Percentiles rank a stretch among this genome's conserved stretches.
Conservation (phyloP, 176 grass and related monocot genomes). For the Phragmites australis region DNA sequence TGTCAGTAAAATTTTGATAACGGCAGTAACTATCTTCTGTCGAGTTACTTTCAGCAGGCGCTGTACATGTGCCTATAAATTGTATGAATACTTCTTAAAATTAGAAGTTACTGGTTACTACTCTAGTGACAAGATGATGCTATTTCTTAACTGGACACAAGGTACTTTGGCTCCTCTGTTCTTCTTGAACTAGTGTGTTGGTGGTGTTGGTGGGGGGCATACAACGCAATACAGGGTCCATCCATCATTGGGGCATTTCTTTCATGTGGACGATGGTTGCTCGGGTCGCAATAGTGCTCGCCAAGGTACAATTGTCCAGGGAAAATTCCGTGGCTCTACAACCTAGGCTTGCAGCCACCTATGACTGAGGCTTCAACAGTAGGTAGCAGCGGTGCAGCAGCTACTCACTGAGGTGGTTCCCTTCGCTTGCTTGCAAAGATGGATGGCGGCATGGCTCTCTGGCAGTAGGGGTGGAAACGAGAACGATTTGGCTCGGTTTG, state of each 20-base stretch:
- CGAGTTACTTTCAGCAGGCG: too few species aligned
- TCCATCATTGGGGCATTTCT: constrained; percentile 17
- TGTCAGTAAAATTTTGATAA: background rate
- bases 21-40: too few species aligned
- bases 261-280: constrained; percentile 18
- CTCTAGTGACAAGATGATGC: background rate
- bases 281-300: constrained; percentile 37
- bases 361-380: background rate
- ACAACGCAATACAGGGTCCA: background rate
- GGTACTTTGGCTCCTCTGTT: background rate
- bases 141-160: background rate
- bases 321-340: constrained; percentile 38
- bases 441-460: background rate
- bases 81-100: too few species aligned
- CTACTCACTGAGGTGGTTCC: background rate
- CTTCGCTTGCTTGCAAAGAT: background rate
- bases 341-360: constrained; percentile 2
- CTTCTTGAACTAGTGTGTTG: background rate
- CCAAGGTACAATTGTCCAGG: constrained; percentile 37
- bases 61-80: too few species aligned
- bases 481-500: too few species aligned
- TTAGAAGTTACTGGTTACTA: too few species aligned
- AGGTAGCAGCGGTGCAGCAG: background rate
- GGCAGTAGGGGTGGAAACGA: too few species aligned
- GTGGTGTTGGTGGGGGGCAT: background rate